These are phyloP conservation scores for Apiospora sp. DNA, from an alignment of 2,329 filamentous ascomycete species.

Conservation along the genomic window DNA sequence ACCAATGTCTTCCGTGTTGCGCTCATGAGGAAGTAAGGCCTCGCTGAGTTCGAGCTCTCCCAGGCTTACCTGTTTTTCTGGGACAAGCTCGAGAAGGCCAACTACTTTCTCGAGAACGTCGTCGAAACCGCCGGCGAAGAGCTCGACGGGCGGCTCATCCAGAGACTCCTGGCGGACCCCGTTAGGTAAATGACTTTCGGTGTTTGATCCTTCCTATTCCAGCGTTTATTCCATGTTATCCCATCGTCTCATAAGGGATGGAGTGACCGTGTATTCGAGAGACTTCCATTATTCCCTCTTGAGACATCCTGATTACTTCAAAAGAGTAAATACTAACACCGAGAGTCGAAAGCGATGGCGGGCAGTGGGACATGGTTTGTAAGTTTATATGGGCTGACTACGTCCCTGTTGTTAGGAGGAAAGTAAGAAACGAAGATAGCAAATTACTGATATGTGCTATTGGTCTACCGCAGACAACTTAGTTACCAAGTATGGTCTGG, in stretches of 20 bases:
- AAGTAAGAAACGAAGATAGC: background rate
- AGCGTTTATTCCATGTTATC: too few relatives aligned
- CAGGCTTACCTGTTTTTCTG: conserved; percentile 91
- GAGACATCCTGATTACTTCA: too few relatives aligned
- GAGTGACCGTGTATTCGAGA: too few relatives aligned
- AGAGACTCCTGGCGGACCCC: conserved; percentile 71
- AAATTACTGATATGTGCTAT: background rate
- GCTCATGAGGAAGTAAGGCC: conserved; percentile 82
- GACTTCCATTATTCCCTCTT: too few relatives aligned
- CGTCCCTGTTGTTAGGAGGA: background rate
- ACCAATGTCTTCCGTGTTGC: conserved; percentile 94
- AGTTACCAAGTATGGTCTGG: conserved; percentile 87
- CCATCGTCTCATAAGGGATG: too few relatives aligned
- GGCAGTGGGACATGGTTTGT: conserved; percentile 85
- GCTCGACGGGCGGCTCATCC: conserved; percentile 76
- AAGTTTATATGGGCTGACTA: background rate
- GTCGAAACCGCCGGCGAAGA: conserved; percentile 76
- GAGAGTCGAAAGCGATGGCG: too few relatives aligned
- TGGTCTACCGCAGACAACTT: conserved; percentile 68
- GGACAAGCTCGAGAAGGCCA: conserved; percentile 92
- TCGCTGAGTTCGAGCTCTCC: conserved; percentile 83
- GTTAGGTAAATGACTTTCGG: too few relatives aligned
- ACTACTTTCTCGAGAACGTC: conserved; percentile 87
- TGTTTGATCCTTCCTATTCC: too few relatives aligned
- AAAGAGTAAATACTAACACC: too few relatives aligned